Evolutionary conservation across 768 basidiomycete genomes (phyloP), one percentile per base, ranked within the genome.

Genomic region (Termitomyces sp.): DNA sequence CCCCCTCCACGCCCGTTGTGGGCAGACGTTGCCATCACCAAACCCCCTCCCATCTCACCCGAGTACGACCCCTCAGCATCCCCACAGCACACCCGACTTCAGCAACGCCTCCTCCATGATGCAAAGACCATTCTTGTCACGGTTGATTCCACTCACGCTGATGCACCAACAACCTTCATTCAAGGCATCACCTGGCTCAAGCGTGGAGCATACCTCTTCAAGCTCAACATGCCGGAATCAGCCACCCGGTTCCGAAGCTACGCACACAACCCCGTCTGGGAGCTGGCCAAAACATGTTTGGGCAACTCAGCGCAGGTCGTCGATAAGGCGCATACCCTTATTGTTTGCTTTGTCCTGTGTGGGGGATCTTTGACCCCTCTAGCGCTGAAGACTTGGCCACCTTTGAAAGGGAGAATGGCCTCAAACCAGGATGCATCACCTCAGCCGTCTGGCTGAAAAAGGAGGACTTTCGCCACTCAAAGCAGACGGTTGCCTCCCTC

Each of bases 391-490:
- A 53, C 18, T 12, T 53, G 36, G 46, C n/a, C n/a, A n/a, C n/a
- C n/a, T n/a, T n/a, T n/a, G n/a, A n/a, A n/a, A n/a, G n/a, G n/a
- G n/a, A n/a, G 22, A 38, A 46, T 23, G 5, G 25, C 7, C 43
- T 53, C 11, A 35, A 22, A 6, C 0, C 1, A 0, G 23, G 25
- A 11, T 31, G n/a, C 1, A 54, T 54, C 25, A n/a, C 20, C 18
- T 20, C 25, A 16, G 53, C 46, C 11, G 10, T 27, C n/a, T 54
- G 46, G 53, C 47, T 54, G 29, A 49, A 48, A 11, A 43, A 43
- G 25, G 42, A 4, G 2, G 42, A 36, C 35, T 31, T 58, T 18
- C 43, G 32, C 22, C 7, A 20, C 2, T n/a, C n/a, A n/a, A n/a
- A n/a, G n/a, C n/a, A n/a, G n/a, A n/a, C n/a, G n/a, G n/a, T n/a